phyloP scores from a whole-genome alignment of 2,329 filamentous ascomycete species.

The Penicillium brasilianum region DNA sequence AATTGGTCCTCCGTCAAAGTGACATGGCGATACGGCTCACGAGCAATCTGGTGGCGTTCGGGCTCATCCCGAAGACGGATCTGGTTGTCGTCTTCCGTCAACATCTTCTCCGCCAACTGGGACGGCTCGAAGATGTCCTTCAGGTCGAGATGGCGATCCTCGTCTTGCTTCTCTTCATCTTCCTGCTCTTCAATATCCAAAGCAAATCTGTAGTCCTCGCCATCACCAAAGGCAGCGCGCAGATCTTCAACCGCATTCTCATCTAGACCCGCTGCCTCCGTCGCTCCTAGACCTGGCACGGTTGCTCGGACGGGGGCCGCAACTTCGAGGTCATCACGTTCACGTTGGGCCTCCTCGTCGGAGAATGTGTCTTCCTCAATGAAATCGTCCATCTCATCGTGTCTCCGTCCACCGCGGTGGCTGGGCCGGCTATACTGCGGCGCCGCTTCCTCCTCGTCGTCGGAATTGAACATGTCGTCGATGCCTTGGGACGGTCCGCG shows the following conservation, averaged over 20 bases:
- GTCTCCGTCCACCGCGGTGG: conserved; percentile 64
- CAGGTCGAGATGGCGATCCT: conserved; percentile 84
- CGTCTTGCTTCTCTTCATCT: conserved; percentile 74
- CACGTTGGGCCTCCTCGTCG: conserved; percentile 76
- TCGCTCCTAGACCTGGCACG: conserved; percentile 67
- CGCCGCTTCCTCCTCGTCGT: conserved; percentile 75
- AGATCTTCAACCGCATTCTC: conserved; percentile 95
- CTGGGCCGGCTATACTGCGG: conserved; percentile 53
- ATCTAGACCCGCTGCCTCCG: conserved; percentile 84
- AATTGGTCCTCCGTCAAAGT: conserved; percentile 83
- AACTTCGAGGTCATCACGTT: conserved; percentile 86
- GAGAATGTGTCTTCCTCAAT: conserved; percentile 95
- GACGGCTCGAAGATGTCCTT: conserved; percentile 99
- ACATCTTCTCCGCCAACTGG: conserved; percentile 88
- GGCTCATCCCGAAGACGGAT: conserved; percentile 90
- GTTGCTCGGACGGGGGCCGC: conserved; percentile 77
- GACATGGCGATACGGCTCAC: conserved; percentile 83
- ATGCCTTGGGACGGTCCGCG: conserved; percentile 71
- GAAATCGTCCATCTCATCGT: conserved; percentile 90
- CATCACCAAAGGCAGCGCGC: conserved; percentile 93
- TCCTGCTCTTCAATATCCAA: conserved; percentile 86
- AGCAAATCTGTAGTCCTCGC: conserved; percentile 94
- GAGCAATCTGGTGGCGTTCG: conserved; percentile 90
- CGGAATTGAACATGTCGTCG: conserved; percentile 93
- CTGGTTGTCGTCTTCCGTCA: conserved; percentile 92